Base-by-base conservation (phyloP, 2,329 filamentous ascomycete species). In the Seiridium unicorne region DNA sequence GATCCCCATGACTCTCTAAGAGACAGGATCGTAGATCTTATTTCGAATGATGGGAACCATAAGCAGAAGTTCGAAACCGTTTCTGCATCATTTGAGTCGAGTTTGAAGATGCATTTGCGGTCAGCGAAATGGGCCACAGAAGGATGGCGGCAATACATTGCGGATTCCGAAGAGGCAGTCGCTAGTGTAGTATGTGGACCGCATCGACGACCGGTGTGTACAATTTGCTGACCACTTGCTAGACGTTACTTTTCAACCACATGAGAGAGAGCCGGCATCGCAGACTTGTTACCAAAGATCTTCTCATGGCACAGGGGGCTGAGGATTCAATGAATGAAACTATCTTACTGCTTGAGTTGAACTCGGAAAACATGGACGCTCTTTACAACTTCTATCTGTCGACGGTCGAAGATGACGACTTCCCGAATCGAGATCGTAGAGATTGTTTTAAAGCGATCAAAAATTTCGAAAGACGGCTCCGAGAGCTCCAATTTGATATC, bases 301-400 rank as follows among this genome's bases (percentile, higher is more conserved):
- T 54, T 10, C 5, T 13, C 8, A 5, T 18, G 26, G 60, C 76
- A 26, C 75, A 77, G 55, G 65, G 63, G 51, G 67, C 68, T 38
- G 68, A 73, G 54, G 76, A 78, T 31, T 69, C 73, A 55, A 65
- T 66, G 3, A 74, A 70, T 46, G 69, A 73, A 55, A 68, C 66
- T 0, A 62, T 72, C 7, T 74, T 75, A 69, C 59, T 73, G 1
- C 51, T 77, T 5, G 65, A 74, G 38, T 64, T 70, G 0, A 77
- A 78, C 56, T 60, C 67, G 3, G 67, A 74, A 18, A 68, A 76
- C 4, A 61, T 77, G 11, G 59, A 57, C 4, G 66, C 62, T 1
- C 61, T 73, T 6, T 34, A 57, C 9, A 55, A 51, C 3, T 72
- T 67, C 35, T 72, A 73, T 51, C 48, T 53, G 7, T 31, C 47